A percentile compares a stretch with the other conserved stretches of the same genome.
Evolutionary conservation across 306 rosid species (phyloP).

Genomic region (Cyamopsis tetragonoloba): DNA sequence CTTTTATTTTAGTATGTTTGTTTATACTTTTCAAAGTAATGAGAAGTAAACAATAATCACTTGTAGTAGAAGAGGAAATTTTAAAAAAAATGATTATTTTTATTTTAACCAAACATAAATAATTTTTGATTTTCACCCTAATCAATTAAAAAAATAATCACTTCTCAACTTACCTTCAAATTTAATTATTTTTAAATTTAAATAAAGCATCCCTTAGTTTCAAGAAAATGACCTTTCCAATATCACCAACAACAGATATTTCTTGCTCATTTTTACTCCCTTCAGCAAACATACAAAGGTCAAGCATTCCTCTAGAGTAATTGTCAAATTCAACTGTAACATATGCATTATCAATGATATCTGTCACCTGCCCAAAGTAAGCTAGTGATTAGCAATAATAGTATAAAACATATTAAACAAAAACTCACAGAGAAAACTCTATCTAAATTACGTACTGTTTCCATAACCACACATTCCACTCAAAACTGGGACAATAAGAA

Average conservation of each 20-base stretch:
- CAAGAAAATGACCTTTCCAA: conserved; percentile 69
- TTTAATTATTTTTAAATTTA: no score
- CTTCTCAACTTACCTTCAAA: no score
- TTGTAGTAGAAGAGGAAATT: no score
- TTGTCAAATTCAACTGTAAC: conserved; percentile 80
- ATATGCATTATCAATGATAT: conserved; percentile 85
- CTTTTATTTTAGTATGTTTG: no score
- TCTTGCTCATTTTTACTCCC: conserved; percentile 91
- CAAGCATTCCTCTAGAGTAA: conserved; percentile 85
- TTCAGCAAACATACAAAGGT: conserved; percentile 97
- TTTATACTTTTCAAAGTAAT: no score
- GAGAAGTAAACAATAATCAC: no score
- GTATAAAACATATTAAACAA: neutral
- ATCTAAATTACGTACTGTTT: neutral
- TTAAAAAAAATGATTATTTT: no score
- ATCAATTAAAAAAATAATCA: no score
- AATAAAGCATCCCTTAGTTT: no score
- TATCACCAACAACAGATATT: conserved; percentile 82
- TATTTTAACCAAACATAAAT: no score
- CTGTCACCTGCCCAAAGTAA: conserved; percentile 60
- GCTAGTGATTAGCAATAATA: neutral
- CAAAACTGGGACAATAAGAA: neutral
- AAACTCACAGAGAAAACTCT: neutral
- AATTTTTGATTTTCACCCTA: no score
- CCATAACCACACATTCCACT: neutral